Conservation (phyloP, 2,329 filamentous ascomycete species). For the Colletotrichum tofieldiae region DNA sequence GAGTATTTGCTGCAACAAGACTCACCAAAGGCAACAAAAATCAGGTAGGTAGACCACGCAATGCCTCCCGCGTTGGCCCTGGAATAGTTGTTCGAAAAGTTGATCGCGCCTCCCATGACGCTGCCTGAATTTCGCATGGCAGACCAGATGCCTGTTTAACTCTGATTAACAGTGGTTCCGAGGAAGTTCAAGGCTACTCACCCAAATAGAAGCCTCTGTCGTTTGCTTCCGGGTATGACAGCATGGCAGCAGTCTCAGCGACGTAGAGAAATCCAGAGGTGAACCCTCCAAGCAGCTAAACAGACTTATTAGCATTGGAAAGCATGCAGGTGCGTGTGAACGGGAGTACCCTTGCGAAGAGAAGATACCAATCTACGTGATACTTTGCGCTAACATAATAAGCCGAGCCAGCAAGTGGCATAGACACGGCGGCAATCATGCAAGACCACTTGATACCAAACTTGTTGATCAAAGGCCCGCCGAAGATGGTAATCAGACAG, state of each 20-base stretch:
- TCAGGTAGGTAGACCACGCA: slow-evolving; percentile 49
- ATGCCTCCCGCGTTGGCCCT: slow-evolving; percentile 47
- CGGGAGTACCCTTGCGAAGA: slow-evolving; percentile 47
- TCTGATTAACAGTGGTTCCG: background rate
- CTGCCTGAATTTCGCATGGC: slow-evolving; percentile 46
- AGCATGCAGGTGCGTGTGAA: fast-evolving
- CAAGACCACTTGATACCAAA: slow-evolving; percentile 56
- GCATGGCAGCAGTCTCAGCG: slow-evolving; percentile 49
- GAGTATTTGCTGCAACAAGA: background rate
- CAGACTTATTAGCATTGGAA: background rate
- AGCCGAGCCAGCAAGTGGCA: slow-evolving; percentile 53
- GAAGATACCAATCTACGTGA: slow-evolving; percentile 50
- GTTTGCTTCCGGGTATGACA: slow-evolving; percentile 44
- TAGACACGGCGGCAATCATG: slow-evolving; percentile 52
- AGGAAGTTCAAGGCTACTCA: background rate
- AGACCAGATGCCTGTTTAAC: slow-evolving; percentile 46
- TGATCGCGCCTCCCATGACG: slow-evolving; percentile 63
- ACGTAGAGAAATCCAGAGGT: slow-evolving; percentile 48
- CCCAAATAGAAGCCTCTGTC: slow-evolving; percentile 43
- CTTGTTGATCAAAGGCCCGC: slow-evolving; percentile 57
- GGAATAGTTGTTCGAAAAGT: slow-evolving; percentile 60
- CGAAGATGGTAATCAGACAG: slow-evolving; percentile 44
- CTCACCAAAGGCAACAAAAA: slow-evolving; percentile 49
- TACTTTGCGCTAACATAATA: slow-evolving; percentile 53
- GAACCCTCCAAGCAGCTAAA: slow-evolving; percentile 35